Percentiles rank a stretch among this genome's conserved stretches.
Evolutionary conservation across 2,329 filamentous ascomycete species (phyloP).

Genomic region (Pyrenophora tritici-repentis): DNA sequence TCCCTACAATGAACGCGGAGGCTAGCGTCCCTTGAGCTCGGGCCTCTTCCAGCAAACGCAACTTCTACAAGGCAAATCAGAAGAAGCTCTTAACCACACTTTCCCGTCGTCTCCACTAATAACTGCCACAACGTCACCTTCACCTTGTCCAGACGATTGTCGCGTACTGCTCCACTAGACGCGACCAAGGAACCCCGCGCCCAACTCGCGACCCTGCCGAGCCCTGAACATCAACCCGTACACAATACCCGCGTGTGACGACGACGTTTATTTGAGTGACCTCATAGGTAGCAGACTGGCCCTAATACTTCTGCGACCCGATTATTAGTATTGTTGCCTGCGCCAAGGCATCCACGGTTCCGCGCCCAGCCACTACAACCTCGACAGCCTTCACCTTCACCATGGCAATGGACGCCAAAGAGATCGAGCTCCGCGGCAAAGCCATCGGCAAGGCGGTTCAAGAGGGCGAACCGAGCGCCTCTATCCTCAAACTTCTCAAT

Average conservation of each 20-base stretch:
- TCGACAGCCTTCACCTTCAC: conserved; percentile 5
- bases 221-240: conserved; percentile 7
- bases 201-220: conserved; percentile 4
- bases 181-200: conserved; percentile 14
- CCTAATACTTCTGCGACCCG: not conserved
- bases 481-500: conserved; percentile 74
- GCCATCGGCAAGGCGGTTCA: conserved; percentile 78
- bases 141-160: conserved; percentile 1
- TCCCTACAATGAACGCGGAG: conserved; percentile 22
- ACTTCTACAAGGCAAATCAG: conserved; percentile 14
- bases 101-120: not conserved
- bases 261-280: not conserved
- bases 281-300: not conserved
- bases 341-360: not conserved
- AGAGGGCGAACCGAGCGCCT: conserved; percentile 73
- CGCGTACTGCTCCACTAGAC: conserved; percentile 5
- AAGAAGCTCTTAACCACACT: conserved; percentile 5
- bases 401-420: conserved; percentile 74
- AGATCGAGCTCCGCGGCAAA: conserved; percentile 77
- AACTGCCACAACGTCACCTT: not conserved
- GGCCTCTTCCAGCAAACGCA: conserved; percentile 23
- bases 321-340: not conserved
- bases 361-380: not conserved
- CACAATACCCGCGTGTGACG: conserved; percentile 2
- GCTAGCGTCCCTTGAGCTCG: conserved; percentile 22